Conservation (phyloP, 129 eudicot species). For the Tagetes patula region DNA sequence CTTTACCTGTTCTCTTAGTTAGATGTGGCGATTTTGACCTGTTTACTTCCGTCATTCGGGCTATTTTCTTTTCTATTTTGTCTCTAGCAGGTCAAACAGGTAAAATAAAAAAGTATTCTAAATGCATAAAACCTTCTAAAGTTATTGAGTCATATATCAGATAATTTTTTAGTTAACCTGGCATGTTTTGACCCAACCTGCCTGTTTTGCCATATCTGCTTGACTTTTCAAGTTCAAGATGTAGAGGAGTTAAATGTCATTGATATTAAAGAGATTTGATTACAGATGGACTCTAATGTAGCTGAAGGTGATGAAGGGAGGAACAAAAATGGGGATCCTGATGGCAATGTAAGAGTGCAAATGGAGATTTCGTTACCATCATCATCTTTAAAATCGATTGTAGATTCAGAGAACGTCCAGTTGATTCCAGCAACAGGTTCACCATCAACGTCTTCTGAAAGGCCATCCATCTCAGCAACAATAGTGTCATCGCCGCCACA, state of each 20-base stretch:
- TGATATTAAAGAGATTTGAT: constrained; percentile 62
- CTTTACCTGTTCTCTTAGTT: constrained; percentile 46
- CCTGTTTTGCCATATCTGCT: constrained; percentile 29
- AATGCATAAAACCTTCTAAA: not conserved
- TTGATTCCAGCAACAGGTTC: constrained; percentile 23
- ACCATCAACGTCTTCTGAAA: constrained; percentile 24
- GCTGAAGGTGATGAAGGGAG: constrained; percentile 26
- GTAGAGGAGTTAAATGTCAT: constrained; percentile 62
- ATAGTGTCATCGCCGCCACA: constrained; percentile 23
- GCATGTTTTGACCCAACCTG: not conserved
- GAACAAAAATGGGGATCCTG: constrained; percentile 21
- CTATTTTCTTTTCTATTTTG: not conserved
- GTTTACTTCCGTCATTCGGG: no score
- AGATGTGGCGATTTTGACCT: constrained; percentile 6
- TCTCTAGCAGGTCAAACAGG: not conserved
- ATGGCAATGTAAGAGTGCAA: constrained; percentile 24
- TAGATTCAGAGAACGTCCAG: constrained; percentile 30
- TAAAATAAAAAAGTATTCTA: not conserved
- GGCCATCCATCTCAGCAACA: constrained; percentile 34
- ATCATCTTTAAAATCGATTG: constrained; percentile 35
- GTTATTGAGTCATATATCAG: not conserved
- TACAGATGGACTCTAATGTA: constrained; percentile 62
- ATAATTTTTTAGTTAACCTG: not conserved
- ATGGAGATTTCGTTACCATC: constrained; percentile 34
- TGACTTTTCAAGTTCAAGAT: constrained; percentile 44